Evolutionary conservation across 345 rosid species (phyloP).

Genomic region (Syzygium jambos): DNA sequence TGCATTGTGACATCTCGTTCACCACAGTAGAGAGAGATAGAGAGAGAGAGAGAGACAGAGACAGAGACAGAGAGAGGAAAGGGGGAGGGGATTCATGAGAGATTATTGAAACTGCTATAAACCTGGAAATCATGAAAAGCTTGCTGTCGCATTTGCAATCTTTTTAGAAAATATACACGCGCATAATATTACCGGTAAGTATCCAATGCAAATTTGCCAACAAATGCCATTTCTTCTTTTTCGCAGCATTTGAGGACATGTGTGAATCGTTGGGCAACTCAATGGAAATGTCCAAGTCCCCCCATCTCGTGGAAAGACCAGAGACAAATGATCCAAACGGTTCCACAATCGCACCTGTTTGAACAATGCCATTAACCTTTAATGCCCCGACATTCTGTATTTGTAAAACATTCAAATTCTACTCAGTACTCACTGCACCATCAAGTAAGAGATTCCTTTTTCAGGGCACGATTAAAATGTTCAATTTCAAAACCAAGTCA

Average conservation of each 20-base stretch:
- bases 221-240: background rate
- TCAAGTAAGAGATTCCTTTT: background rate
- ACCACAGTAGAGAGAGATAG: background rate
- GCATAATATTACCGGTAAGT: background rate
- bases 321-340: slow-evolving; percentile 80
- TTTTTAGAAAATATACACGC: background rate
- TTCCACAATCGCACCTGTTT: slow-evolving; percentile 59
- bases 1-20: background rate
- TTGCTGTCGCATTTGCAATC: background rate
- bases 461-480: background rate
- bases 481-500: background rate
- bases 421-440: background rate
- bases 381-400: background rate
- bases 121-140: background rate
- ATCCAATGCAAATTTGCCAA: background rate
- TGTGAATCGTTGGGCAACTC: background rate
- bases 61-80: background rate
- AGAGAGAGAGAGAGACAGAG: background rate
- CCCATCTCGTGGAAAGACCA: slow-evolving; percentile 56
- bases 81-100: background rate
- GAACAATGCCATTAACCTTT: background rate
- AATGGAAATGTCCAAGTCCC: slow-evolving; percentile 71
- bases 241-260: background rate
- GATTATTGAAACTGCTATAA: background rate
- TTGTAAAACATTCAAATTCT: background rate